These are phyloP conservation scores for Candida montana DNA, from an alignment of 805 yeast species.

Conservation along the genomic window DNA sequence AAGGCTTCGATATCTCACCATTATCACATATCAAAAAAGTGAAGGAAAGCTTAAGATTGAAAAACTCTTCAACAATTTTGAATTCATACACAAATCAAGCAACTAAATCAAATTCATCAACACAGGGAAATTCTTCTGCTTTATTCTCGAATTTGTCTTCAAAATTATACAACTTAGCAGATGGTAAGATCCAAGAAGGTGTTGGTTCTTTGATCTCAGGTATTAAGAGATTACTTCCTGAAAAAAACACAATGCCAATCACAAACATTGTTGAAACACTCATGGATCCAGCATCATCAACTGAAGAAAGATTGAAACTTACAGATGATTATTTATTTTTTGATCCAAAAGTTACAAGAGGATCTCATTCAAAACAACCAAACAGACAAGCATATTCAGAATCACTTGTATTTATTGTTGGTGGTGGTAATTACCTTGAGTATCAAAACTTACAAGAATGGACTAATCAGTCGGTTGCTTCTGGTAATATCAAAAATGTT, in stretches of 20 bases:
- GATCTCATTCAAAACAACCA: constrained; percentile 86
- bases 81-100: constrained; percentile 29
- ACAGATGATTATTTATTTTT: constrained; percentile 89
- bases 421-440: constrained; percentile 94
- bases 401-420: constrained; percentile 86
- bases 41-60: constrained; percentile 66
- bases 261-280: constrained; percentile 89
- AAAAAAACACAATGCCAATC: constrained; percentile 80
- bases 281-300: constrained; percentile 72
- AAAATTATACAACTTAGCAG: constrained; percentile 72
- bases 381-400: constrained; percentile 76
- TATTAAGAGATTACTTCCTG: constrained; percentile 81
- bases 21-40: constrained; percentile 65
- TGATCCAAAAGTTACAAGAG: constrained; percentile 83
- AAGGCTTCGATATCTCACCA: constrained; percentile 58
- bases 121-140: constrained; percentile 39
- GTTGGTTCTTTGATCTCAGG: constrained; percentile 86
- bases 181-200: constrained; percentile 81
- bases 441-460: constrained; percentile 93
- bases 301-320: constrained; percentile 55
- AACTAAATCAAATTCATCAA: constrained; percentile 16
- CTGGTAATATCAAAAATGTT: constrained; percentile 46
- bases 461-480: constrained; percentile 39
- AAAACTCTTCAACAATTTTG: constrained; percentile 32
- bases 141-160: constrained; percentile 70